Percentiles rank a stretch among this genome's conserved stretches.
These are phyloP conservation scores for Colletotrichum chrysophilum DNA, from an alignment of 2,329 filamentous ascomycete species.

Conservation along the genomic window DNA sequence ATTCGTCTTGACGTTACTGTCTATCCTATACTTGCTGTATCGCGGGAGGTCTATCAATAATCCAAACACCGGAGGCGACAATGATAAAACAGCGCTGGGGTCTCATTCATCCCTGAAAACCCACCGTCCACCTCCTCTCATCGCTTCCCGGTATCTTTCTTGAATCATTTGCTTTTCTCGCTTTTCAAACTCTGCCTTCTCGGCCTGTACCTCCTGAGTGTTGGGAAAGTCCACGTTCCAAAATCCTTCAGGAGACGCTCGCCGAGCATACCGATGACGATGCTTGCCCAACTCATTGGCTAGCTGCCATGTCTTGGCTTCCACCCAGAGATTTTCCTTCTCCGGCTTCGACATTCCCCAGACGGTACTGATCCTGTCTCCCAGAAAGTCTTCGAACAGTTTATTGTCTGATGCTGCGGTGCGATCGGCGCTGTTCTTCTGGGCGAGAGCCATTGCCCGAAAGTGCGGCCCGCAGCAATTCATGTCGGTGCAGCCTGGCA, in stretches of 20 bases:
- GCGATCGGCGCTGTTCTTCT: slow-evolving; percentile 46
- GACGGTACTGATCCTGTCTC: slow-evolving; percentile 63
- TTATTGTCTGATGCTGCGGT: slow-evolving; percentile 46
- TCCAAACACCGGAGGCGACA: background rate
- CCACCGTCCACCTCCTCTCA: slow-evolving; percentile 78
- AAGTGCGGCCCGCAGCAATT: slow-evolving; percentile 80
- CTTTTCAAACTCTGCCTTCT: slow-evolving; percentile 68
- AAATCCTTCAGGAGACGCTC: slow-evolving; percentile 81
- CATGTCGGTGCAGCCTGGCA: slow-evolving; percentile 76
- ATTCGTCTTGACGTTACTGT: background rate
- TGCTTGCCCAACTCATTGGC: slow-evolving; percentile 81
- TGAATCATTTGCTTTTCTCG: slow-evolving; percentile 69
- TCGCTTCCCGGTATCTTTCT: slow-evolving; percentile 81
- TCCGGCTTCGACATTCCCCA: slow-evolving; percentile 64
- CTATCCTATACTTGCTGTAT: background rate
- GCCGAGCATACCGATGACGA: slow-evolving; percentile 73
- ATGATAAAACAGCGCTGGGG: background rate
- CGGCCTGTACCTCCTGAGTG: slow-evolving; percentile 78
- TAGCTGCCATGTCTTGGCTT: slow-evolving; percentile 75
- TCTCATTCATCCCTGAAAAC: slow-evolving; percentile 78
- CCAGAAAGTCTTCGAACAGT: slow-evolving; percentile 62
- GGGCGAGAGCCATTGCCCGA: slow-evolving; percentile 65
- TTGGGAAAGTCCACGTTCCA: slow-evolving; percentile 90
- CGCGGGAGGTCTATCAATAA: background rate
- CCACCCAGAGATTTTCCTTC: slow-evolving; percentile 70